phyloP scores from a whole-genome alignment of 2,329 filamentous ascomycete species.

The Lasiodiplodia gonubiensis region DNA sequence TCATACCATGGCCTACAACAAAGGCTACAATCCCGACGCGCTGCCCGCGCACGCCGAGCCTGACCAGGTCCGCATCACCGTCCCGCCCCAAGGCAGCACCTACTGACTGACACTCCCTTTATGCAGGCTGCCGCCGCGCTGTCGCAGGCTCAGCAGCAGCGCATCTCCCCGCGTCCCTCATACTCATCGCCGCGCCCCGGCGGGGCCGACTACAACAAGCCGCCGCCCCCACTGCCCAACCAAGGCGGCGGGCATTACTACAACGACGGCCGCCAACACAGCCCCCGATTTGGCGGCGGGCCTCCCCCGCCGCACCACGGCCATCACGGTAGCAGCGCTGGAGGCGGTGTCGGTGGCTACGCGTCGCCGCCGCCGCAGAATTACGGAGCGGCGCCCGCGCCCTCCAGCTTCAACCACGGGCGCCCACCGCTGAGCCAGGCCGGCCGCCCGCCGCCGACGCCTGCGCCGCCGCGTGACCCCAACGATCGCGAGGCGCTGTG shows the following conservation, averaged over 20 bases:
- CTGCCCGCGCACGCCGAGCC: conserved; percentile 88
- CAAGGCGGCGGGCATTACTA: conserved; percentile 43
- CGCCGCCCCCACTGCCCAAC: conserved; percentile 45
- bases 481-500: conserved; percentile 75
- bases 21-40: conserved; percentile 90
- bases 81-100: conserved; percentile 17
- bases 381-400: conserved; percentile 60
- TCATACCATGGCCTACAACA: conserved; percentile 84
- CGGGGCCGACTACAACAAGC: conserved; percentile 52
- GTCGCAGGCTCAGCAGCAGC: conserved; percentile 31
- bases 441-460: conserved; percentile 53
- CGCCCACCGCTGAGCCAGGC: conserved; percentile 59
- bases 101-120: conserved; percentile 37
- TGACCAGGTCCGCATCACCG: conserved; percentile 63
- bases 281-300: conserved; percentile 39
- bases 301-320: conserved; percentile 36
- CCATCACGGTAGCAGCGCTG: not conserved
- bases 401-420: conserved; percentile 67
- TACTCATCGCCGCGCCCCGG: conserved; percentile 40
- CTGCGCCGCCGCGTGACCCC: conserved; percentile 59
- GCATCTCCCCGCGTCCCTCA: conserved; percentile 39
- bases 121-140: conserved; percentile 47
- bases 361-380: conserved; percentile 55
- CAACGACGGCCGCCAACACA: conserved; percentile 37
- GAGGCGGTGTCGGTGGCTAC: conserved; percentile 42